Evolutionary conservation across 441 rosid genomes (phyloP).

Genomic region (Pelargonium myrrhifolium): DNA sequence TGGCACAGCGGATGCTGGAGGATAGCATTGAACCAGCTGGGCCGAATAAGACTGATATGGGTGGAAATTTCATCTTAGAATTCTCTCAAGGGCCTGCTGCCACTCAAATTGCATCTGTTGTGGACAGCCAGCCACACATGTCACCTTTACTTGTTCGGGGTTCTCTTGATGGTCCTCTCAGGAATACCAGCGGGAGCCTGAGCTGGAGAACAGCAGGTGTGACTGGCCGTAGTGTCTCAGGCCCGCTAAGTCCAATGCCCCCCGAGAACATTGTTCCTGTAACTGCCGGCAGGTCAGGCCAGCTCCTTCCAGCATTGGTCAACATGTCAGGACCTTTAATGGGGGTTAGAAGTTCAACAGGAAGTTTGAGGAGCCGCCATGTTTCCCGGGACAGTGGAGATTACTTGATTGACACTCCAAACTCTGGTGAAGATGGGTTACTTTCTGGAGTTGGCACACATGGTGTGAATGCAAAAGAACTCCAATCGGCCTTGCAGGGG

Average conservation of each 20-base stretch:
- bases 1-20: constrained; percentile 91
- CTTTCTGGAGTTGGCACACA: constrained; percentile 67
- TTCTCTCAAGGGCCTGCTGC: constrained; percentile 92
- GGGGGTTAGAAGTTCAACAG: constrained; percentile 96
- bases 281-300: constrained; percentile 92
- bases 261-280: constrained; percentile 88
- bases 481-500: constrained; percentile 95
- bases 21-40: constrained; percentile 77
- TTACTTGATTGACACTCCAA: constrained; percentile 89
- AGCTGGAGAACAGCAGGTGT: constrained; percentile 98
- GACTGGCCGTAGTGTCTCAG: constrained; percentile 87
- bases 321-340: constrained; percentile 96
- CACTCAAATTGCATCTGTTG: constrained; percentile 59
- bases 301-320: constrained; percentile 81
- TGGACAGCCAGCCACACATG: constrained; percentile 92
- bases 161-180: constrained; percentile 94
- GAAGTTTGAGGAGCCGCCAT: constrained; percentile 93
- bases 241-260: constrained; percentile 96
- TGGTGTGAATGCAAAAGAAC: constrained; percentile 91
- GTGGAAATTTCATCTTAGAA: constrained; percentile 75
- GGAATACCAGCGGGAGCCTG: constrained; percentile 92
- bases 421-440: constrained; percentile 84
- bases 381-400: constrained; percentile 98
- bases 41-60: constrained; percentile 53
- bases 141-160: constrained; percentile 96